Base-by-base conservation (phyloP, 805 yeast genomes). In the Candida ponderosae region DNA sequence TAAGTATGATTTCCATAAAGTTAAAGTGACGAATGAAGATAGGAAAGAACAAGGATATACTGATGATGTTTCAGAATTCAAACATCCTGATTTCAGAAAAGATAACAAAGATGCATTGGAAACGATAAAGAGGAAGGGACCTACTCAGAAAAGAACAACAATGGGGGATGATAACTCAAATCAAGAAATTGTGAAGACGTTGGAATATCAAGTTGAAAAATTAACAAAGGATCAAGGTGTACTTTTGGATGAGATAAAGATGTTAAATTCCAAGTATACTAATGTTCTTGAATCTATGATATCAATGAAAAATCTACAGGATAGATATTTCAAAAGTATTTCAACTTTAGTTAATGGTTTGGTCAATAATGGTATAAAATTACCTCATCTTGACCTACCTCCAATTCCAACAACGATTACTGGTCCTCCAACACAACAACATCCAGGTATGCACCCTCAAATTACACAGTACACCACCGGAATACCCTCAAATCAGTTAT, bases 1-100 rank as follows among this genome's bases (percentile, higher is more conserved):
- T 69, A 93, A 93, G 61, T 93, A 93, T 56, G 98, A 90, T 60
- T 93, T 93, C 66, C 98, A 93, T 67, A 93, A 93, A 63, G 95
- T 93, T 32, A 85, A 90, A 55, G 68, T 76, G 33, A 66, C 83
- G 30, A 74, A 68, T 40, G 88, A 79, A 47, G 83, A 76, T 42
- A 72, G 71, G 48, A 71, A 65, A 35, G 54, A 54, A 34, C 60
- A 62, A 21, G 76, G 76, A 40, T 78, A 79, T 50, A 84, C 88
- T 29, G 87, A 80, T 39, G 76, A 81, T 57, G 79, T 89, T 17
- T 90, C 97, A 97, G 97, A 90, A 57, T 90, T 93, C 65, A 78
- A 79, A 54, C 97, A 93, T 58, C 95, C 96, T 0, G 86, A 79
- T 45, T 93, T 93, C 59, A 74, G 74, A 46, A 74, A 75, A 26